These are phyloP conservation scores for Pleoardoris graminearum DNA, from an alignment of 2,329 filamentous ascomycete species.

Conservation along the genomic window DNA sequence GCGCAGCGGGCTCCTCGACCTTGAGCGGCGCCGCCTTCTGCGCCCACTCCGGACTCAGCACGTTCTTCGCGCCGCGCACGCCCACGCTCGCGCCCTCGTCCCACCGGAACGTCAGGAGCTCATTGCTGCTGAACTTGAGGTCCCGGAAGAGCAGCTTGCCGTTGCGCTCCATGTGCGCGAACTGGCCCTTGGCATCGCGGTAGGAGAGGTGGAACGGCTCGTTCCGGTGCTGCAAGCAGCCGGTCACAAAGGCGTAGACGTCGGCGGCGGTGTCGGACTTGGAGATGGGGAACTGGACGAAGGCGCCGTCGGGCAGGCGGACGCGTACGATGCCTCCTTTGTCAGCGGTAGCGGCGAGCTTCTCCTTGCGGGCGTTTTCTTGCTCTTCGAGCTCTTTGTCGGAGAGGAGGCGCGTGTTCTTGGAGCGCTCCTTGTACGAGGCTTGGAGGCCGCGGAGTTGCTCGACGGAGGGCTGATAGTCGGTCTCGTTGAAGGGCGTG, in stretches of 20 bases:
- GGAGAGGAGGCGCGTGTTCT: conserved; percentile 78
- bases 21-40: conserved; percentile 68
- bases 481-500: conserved; percentile 67
- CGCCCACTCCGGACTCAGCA: conserved; percentile 63
- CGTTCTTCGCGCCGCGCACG: conserved; percentile 57
- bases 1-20: conserved; percentile 56
- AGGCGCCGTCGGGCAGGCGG: conserved; percentile 84
- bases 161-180: conserved; percentile 49
- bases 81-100: conserved; percentile 62
- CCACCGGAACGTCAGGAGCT: conserved; percentile 79
- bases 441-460: conserved; percentile 77
- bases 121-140: conserved; percentile 69
- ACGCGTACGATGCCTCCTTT: conserved; percentile 72
- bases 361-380: conserved; percentile 66
- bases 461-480: conserved; percentile 74
- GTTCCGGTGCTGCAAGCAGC: conserved; percentile 66
- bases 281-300: conserved; percentile 72
- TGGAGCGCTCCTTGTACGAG: conserved; percentile 62
- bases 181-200: conserved; percentile 57
- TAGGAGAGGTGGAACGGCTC: conserved; percentile 75
- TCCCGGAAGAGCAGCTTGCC: conserved; percentile 68
- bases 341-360: conserved; percentile 63
- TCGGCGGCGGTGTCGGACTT: conserved; percentile 69
- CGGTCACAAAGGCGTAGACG: conserved; percentile 74
- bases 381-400: conserved; percentile 79